These are phyloP conservation scores for Cucurbita ficifolia DNA, from an alignment of 306 rosid genomes.

Conservation along the genomic window DNA sequence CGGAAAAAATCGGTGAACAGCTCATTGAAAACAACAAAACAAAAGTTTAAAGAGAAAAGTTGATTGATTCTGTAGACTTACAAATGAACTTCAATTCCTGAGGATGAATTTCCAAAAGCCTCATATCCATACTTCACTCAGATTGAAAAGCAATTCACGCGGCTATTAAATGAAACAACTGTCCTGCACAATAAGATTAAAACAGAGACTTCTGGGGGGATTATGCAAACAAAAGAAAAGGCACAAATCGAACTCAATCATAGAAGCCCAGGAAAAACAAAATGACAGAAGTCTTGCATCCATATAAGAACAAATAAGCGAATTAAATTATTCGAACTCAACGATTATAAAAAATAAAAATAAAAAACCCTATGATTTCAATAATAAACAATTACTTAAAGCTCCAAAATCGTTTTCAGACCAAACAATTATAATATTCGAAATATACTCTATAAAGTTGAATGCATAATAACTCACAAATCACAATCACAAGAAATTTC, in stretches of 20 bases:
- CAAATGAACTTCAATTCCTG: not conserved
- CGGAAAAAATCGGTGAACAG: not conserved
- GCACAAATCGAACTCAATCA: not conserved
- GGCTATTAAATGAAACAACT: not conserved
- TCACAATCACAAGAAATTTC: not conserved
- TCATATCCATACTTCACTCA: not conserved
- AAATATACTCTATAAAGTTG: not conserved
- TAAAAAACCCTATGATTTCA: not conserved
- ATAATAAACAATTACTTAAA: not conserved
- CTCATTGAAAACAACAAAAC: not conserved
- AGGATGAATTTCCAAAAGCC: not conserved
- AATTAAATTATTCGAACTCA: not conserved
- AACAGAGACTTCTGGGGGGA: not conserved
- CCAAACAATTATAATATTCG: not conserved
- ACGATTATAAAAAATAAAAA: not conserved
- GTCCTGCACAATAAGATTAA: not conserved
- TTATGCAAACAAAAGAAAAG: not conserved
- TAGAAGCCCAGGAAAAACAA: not conserved
- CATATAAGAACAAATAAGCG: not conserved
- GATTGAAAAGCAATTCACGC: not conserved
- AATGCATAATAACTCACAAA: not conserved
- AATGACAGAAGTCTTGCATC: not conserved
- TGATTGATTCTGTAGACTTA: not conserved
- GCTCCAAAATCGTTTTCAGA: no score
- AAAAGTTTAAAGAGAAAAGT: not conserved